phyloP scores from a whole-genome alignment of 495 filamentous ascomycete species.

The Tetracladium setigerum region DNA sequence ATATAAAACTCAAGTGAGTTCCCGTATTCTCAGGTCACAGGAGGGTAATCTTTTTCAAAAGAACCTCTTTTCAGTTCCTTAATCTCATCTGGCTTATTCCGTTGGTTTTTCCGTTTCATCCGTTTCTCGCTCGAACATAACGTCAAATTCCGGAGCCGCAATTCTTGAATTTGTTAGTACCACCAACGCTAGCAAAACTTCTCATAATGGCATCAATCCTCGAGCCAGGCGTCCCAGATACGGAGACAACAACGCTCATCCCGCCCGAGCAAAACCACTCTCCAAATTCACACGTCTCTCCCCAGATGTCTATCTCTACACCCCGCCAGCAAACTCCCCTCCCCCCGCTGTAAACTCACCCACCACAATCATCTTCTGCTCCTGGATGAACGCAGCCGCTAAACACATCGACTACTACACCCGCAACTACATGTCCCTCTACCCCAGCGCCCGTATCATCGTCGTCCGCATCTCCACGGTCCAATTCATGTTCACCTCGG shows the following conservation, averaged over 20 bases:
- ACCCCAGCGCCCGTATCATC: conserved; percentile 33
- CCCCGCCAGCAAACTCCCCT: conserved; percentile 1
- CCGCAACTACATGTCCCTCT: conserved; percentile 28
- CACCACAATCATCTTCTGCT: conserved; percentile 24
- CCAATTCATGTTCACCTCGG: conserved; percentile 17
- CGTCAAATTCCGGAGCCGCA: too few species aligned
- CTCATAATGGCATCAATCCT: too few species aligned
- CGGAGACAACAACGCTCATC: background rate
- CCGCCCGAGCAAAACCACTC: conserved; percentile 9
- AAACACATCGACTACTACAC: conserved; percentile 38
- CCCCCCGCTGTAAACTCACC: background rate
- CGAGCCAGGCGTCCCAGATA: background rate
- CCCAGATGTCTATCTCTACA: conserved; percentile 9
- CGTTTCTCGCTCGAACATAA: too few species aligned
- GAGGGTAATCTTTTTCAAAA: too few species aligned
- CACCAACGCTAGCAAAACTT: too few species aligned
- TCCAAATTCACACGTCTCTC: conserved; percentile 12
- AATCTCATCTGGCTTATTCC: too few species aligned
- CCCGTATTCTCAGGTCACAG: too few species aligned
- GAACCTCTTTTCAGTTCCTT: too few species aligned
- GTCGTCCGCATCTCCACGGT: conserved; percentile 16
- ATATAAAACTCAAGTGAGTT: too few species aligned
- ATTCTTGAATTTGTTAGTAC: too few species aligned
- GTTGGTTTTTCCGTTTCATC: too few species aligned
- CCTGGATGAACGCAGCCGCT: conserved; percentile 35